Evolutionary conservation across 2,329 filamentous ascomycete genomes (phyloP), one percentile per base, ranked within the genome.

Genomic region (Aspergillus sp.): DNA sequence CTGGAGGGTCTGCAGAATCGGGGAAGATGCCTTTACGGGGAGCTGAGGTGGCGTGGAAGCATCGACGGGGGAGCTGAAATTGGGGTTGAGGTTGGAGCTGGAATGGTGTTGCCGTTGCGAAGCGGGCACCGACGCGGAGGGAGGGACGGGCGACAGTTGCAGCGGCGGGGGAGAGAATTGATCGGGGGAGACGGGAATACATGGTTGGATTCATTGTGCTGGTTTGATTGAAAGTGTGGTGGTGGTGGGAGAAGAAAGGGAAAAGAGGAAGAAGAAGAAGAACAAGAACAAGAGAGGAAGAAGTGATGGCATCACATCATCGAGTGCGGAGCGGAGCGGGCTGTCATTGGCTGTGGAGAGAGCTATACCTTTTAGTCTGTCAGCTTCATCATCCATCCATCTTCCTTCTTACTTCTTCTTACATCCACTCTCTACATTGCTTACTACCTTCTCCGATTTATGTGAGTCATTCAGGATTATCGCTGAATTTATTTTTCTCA

Each of bases 1-100:
- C 69, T 11, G 68, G 66, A 8, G 86, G 86, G 60, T 87, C 77
- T 42, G 82, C 76, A 5, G 84, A 83, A 62, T 86, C 82, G n/a
- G 87, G 86, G 62, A 84, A 84, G 67, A 88, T 82, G 62, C 85
- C 84, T 68, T 83, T 83, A 64, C 64, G 67, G 42, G 65, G 60
- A 32, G 72, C 56, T 17, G 68, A 62, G 21, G 75, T 77, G 2
- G 68, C 72, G 50, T 78, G 79, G 67, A 80, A 75, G 21, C 57
- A 57, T 15, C 71, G 68, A 57, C 41, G 58, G 57, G 53, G 53
- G 59, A 54, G 62, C 25, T 51, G 52, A 32, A 50, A 56, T 52
- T 60, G 27, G n/a, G 19, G 21, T 64, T 55, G 44, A 62, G 50
- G 53, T 58, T 54, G 54, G 38, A 56, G 54, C 42, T 54, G 65